A percentile compares a stretch with the other conserved stretches of the same genome.
Conservation (phyloP, 352 stramenopile genomes). For the Pythium myriotylum region DNA sequence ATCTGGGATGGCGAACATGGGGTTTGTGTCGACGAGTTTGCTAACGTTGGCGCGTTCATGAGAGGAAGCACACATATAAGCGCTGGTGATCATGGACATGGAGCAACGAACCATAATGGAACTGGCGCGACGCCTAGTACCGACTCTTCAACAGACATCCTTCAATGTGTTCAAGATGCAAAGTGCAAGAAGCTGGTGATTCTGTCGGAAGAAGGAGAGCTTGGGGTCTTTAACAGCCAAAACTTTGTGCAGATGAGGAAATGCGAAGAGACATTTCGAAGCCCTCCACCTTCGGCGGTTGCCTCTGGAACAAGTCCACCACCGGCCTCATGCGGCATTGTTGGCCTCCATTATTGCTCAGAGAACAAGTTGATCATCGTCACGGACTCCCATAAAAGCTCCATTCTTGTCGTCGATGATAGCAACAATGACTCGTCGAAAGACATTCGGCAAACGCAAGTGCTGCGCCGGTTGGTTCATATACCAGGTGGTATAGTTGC, state of each 20-base stretch:
- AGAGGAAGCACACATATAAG: neutral
- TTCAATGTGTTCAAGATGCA: slow-evolving; percentile 53
- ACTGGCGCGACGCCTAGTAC: neutral
- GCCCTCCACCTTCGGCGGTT: neutral
- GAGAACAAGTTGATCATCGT: slow-evolving; percentile 74
- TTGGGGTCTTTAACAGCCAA: slow-evolving; percentile 74
- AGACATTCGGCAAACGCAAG: slow-evolving; percentile 39
- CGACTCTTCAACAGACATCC: slow-evolving; percentile 43
- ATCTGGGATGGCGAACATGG: slow-evolving; percentile 74
- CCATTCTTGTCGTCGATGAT: slow-evolving; percentile 73
- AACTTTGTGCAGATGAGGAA: slow-evolving; percentile 77
- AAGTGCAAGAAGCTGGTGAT: slow-evolving; percentile 69
- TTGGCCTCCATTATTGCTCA: slow-evolving; percentile 72
- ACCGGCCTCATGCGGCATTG: slow-evolving; percentile 41
- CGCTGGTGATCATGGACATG: neutral
- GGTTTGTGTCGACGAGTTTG: slow-evolving; percentile 58
- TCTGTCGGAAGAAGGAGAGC: slow-evolving; percentile 50
- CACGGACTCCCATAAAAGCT: slow-evolving; percentile 41
- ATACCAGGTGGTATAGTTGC: slow-evolving; percentile 50
- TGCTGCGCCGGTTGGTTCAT: slow-evolving; percentile 65
- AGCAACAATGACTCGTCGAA: slow-evolving; percentile 54
- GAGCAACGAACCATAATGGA: slow-evolving; percentile 11
- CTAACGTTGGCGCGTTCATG: slow-evolving; percentile 36
- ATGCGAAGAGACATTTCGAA: slow-evolving; percentile 52
- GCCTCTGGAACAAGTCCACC: neutral